These are phyloP conservation scores for Leptoxyphium fumago DNA, from an alignment of 2,329 filamentous ascomycete genomes.

Conservation along the genomic window DNA sequence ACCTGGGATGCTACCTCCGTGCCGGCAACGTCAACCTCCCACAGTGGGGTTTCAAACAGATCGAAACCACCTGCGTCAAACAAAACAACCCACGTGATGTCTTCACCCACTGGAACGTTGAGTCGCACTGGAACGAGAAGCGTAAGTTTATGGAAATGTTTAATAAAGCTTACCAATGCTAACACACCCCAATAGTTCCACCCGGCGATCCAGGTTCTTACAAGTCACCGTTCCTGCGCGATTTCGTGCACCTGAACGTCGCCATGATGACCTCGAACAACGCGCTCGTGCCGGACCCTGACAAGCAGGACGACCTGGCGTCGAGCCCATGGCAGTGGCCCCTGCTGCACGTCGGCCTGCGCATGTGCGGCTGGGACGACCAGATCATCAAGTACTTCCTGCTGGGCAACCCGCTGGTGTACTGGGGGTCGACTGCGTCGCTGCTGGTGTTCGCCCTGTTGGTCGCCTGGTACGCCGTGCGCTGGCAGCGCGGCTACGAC, in stretches of 20 bases:
- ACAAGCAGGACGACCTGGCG: constrained; percentile 96
- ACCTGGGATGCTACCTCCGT: constrained; percentile 81
- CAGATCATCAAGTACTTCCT: constrained; percentile 95
- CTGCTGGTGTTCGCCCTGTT: constrained; percentile 59
- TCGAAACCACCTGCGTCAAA: constrained; percentile 91
- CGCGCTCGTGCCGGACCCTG: constrained; percentile 87
- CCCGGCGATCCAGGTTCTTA: constrained; percentile 79
- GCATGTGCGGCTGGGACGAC: constrained; percentile 98
- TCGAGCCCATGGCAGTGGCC: constrained; percentile 99
- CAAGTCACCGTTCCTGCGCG: constrained; percentile 92
- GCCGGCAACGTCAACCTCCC: constrained; percentile 93
- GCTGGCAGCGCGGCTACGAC: constrained; percentile 88
- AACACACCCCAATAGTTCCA: constrained; percentile 39
- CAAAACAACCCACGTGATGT: constrained; percentile 82
- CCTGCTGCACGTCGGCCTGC: constrained; percentile 80
- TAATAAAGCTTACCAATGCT: constrained; percentile 8
- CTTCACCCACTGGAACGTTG: constrained; percentile 98
- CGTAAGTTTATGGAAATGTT: constrained; percentile 22
- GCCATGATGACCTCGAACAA: constrained; percentile 99
- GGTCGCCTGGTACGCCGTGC: constrained; percentile 70
- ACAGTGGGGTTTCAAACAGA: constrained; percentile 99
- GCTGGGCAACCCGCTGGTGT: constrained; percentile 87
- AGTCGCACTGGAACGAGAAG: constrained; percentile 86
- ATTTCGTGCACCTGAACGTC: constrained; percentile 95
- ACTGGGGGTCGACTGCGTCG: constrained; percentile 81